Evolutionary conservation across 1,284 basidiomycete species (phyloP), one percentile per base, ranked within the genome.

Genomic region (Volvariella volvacea): DNA sequence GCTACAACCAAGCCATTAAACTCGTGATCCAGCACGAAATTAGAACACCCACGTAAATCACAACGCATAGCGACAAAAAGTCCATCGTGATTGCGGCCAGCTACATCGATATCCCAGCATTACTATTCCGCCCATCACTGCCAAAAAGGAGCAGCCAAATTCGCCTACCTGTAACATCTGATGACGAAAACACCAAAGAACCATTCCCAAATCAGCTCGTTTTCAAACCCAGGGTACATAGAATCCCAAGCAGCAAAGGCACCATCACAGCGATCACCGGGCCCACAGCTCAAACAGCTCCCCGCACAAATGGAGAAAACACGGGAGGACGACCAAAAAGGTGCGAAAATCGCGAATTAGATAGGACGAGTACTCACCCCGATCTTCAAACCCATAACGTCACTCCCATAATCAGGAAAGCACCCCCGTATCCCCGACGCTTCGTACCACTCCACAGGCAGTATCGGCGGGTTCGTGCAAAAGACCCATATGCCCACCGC

Each of bases 401-500:
- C 55, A 14, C 47, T 49, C 2, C 60, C 59, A 42, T 65, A 68
- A 33, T 68, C 58, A 2, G 66, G 64, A 45, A 65, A 70, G 47
- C 67, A 70, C 1, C 67, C 67, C 0, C 58, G 60, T 10, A 55
- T 53, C 1, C 55, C 53, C 16, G 58, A 37, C 21, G 58, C 1
- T 39, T 53, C 22, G 41, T 54, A 55, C 32, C 48, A 48, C 31
- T 53, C 32, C 32, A 53, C 40, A 6, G 57, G 52, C 1, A 52
- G 49, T n/a, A 50, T 50, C 22, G 46, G 51, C 41, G 51, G 50
- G 28, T 48, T 49, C 31, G 48, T 54, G 47, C 55, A 59, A 43
- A 68, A 68, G 7, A 60, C 60, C 64, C 65, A 65, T 14, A 67
- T 48, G 42, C 65, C 56, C 14, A 63, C 45, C 1, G 50, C 58